Percentiles rank a stretch among this genome's conserved stretches.
phyloP scores from a whole-genome alignment of 2,329 filamentous ascomycete genomes.

The Trematosphaeria pertusa region DNA sequence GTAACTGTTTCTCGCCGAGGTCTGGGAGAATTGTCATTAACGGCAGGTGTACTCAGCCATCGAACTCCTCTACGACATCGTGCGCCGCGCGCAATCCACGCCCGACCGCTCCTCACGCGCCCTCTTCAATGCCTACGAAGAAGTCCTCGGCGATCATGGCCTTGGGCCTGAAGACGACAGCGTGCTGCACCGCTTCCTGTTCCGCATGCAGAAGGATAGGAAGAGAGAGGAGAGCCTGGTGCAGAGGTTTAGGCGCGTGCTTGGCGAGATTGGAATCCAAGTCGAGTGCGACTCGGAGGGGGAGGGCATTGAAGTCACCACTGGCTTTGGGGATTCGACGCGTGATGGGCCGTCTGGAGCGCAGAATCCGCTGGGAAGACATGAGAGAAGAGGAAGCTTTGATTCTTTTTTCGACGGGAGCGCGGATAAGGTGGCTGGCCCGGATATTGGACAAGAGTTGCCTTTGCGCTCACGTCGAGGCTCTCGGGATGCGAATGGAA shows the following conservation, averaged over 20 bases:
- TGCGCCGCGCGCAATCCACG: slow-evolving; percentile 72
- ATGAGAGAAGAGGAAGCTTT: slow-evolving; percentile 60
- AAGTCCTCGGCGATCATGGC: slow-evolving; percentile 73
- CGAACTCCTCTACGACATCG: slow-evolving; percentile 77
- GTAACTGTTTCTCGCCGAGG: too few species aligned
- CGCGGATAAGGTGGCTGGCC: slow-evolving; percentile 59
- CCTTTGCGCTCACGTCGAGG: slow-evolving; percentile 26
- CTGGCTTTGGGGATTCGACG: slow-evolving; percentile 35
- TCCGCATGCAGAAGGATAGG: slow-evolving; percentile 64
- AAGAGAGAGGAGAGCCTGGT: slow-evolving; percentile 56
- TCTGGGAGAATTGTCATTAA: too few species aligned
- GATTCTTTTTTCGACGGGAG: slow-evolving; percentile 66
- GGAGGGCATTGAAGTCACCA: slow-evolving; percentile 47
- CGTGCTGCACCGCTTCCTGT: slow-evolving; percentile 78
- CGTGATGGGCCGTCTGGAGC: slow-evolving; percentile 14
- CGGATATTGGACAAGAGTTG: slow-evolving; percentile 28
- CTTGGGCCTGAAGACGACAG: slow-evolving; percentile 76
- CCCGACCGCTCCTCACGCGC: slow-evolving; percentile 66
- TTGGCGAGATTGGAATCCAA: slow-evolving; percentile 73
- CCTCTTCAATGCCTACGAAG: slow-evolving; percentile 81
- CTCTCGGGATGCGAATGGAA: slow-evolving; percentile 19
- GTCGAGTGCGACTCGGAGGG: slow-evolving; percentile 65
- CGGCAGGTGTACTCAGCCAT: too few species aligned
- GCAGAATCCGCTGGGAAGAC: slow-evolving; percentile 28
- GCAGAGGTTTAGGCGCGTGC: slow-evolving; percentile 73